phyloP scores from a whole-genome alignment of 1,284 basidiomycete genomes.

The Pseudozyma hubeiensis region DNA sequence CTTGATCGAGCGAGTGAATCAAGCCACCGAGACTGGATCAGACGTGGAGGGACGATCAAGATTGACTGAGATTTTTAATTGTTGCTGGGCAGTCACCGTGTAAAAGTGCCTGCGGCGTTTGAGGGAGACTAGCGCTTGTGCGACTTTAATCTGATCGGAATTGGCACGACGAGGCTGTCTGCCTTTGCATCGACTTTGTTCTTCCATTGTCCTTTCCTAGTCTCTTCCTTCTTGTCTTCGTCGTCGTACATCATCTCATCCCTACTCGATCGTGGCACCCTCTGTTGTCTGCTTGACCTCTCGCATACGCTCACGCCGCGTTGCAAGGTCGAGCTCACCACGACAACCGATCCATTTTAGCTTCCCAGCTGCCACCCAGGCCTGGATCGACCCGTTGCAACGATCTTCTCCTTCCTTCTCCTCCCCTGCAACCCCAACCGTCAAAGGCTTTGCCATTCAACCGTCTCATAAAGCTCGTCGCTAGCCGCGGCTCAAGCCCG shows the following conservation, averaged over 20 bases:
- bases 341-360: conserved; percentile 27
- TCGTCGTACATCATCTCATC: not conserved
- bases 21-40: too few relatives aligned
- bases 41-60: too few relatives aligned
- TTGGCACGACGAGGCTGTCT: not conserved
- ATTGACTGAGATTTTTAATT: not conserved
- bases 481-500: too few relatives aligned
- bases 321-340: conserved; percentile 21
- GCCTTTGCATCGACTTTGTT: not conserved
- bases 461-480: not conserved
- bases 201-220: not conserved
- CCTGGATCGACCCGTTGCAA: conserved; percentile 2
- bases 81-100: not conserved
- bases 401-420: conserved; percentile 2
- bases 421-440: too few relatives aligned
- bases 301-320: conserved; percentile 17
- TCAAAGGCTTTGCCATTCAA: too few relatives aligned
- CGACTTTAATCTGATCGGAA: not conserved
- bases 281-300: conserved; percentile 12
- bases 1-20: too few relatives aligned
- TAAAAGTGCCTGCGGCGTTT: not conserved
- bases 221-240: not conserved
- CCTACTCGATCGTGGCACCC: not conserved
- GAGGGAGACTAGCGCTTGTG: not conserved
- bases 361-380: conserved; percentile 5